phyloP scores from a whole-genome alignment of 257 asterid genomes.

The Cordia subcordata region DNA sequence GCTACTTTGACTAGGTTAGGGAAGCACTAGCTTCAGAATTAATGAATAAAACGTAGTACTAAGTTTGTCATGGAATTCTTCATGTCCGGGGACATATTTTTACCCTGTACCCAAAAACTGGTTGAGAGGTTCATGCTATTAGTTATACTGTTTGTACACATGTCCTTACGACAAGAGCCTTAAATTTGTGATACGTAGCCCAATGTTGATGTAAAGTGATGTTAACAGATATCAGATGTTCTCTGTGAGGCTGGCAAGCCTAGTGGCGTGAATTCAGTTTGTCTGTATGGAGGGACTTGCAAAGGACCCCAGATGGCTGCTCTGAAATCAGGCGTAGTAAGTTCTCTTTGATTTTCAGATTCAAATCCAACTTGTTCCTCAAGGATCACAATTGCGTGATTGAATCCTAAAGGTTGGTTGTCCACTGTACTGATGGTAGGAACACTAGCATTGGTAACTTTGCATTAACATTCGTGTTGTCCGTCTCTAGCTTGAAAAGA shows the following conservation, averaged over 20 bases:
- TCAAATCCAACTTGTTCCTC: no score
- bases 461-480: no score
- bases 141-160: background rate
- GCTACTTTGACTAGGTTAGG: no score
- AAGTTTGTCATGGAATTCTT: background rate
- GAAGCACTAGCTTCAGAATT: no score
- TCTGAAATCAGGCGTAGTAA: slow-evolving; percentile 88
- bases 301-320: slow-evolving; percentile 90
- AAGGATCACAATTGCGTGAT: no score
- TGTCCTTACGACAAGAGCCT: no score
- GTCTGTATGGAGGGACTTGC: slow-evolving; percentile 87
- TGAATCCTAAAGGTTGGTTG: no score
- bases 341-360: background rate
- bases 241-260: slow-evolving; percentile 90
- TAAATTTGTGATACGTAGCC: background rate
- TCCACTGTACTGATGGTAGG: no score
- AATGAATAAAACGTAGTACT: no score
- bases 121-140: background rate
- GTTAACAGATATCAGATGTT: slow-evolving; percentile 73
- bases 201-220: slow-evolving; percentile 11
- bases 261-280: slow-evolving; percentile 67
- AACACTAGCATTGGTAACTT: no score
- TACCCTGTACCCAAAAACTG: background rate
- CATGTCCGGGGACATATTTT: background rate
- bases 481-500: no score